Percentiles rank a stretch among this genome's conserved stretches.
Evolutionary conservation across 371 early-diverging fungal genomes (phyloP).

Genomic region (Haplosporangium sp.): DNA sequence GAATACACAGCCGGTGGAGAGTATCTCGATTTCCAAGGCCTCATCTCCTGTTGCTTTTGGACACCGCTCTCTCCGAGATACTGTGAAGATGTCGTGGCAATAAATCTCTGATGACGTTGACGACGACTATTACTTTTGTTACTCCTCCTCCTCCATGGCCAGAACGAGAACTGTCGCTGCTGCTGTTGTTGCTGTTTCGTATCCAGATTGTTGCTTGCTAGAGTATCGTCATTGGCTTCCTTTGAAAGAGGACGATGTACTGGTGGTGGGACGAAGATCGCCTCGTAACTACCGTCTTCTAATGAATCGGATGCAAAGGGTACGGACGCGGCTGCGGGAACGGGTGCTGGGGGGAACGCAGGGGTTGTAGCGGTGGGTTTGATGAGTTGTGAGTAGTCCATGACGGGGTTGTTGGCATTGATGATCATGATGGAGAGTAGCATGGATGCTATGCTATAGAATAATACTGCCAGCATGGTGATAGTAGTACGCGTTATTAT

Average conservation of each 20-base stretch:
- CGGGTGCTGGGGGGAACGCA: conserved; percentile 13
- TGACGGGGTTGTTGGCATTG: conserved; percentile 38
- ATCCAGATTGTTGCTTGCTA: no score
- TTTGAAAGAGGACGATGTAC: no score
- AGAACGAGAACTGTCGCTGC: neutral
- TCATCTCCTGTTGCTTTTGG: neutral
- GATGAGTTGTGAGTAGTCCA: conserved; percentile 30
- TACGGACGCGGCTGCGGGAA: conserved; percentile 2
- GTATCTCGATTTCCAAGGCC: conserved; percentile 14
- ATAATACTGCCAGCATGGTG: conserved; percentile 25
- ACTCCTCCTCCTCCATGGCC: no score
- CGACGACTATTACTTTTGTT: no score
- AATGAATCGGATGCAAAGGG: neutral
- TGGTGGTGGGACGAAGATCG: no score
- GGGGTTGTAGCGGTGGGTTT: conserved; percentile 25
- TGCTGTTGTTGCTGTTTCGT: neutral
- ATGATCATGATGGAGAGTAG: conserved; percentile 33
- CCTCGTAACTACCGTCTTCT: neutral
- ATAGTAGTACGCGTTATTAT: neutral
- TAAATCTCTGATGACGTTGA: neutral
- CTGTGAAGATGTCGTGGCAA: neutral
- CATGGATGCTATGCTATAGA: conserved; percentile 23
- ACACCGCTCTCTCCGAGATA: neutral
- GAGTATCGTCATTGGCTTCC: no score
- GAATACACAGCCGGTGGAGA: conserved; percentile 25